Evolutionary conservation across 2,329 filamentous ascomycete species (phyloP).

Genomic region (Penicillium sp.): DNA sequence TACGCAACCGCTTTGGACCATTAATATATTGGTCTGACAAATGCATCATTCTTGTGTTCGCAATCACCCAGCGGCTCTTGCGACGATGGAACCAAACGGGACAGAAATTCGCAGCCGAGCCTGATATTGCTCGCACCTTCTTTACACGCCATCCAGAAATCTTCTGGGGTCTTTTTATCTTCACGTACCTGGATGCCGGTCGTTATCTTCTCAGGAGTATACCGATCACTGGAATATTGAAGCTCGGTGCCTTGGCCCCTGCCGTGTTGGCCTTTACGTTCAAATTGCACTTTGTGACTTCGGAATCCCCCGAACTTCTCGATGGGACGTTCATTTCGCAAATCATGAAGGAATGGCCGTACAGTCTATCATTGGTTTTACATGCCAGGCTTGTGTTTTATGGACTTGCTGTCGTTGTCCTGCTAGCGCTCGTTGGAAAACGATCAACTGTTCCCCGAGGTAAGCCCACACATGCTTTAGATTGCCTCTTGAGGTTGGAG

Average conservation of each 20-base stretch:
- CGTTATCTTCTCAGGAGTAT: constrained; percentile 40
- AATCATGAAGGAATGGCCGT: constrained; percentile 38
- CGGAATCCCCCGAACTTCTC: constrained; percentile 83
- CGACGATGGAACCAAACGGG: constrained; percentile 95
- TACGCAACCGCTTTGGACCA: not conserved
- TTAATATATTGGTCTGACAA: constrained; percentile 9
- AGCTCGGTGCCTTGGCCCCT: constrained; percentile 41
- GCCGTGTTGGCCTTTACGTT: constrained; percentile 67
- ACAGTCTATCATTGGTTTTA: constrained; percentile 45
- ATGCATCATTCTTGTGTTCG: constrained; percentile 46
- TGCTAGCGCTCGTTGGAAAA: constrained; percentile 23
- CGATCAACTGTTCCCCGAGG: constrained; percentile 8
- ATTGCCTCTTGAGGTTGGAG: not conserved
- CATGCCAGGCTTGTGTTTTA: constrained; percentile 54
- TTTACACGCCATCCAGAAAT: constrained; percentile 61
- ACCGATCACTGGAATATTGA: constrained; percentile 26
- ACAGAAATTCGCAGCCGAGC: constrained; percentile 88
- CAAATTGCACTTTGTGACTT: constrained; percentile 83
- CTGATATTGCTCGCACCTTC: constrained; percentile 76
- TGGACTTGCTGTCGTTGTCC: constrained; percentile 39
- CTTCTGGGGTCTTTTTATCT: constrained; percentile 71
- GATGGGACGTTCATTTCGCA: constrained; percentile 33
- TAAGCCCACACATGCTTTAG: constrained; percentile 11
- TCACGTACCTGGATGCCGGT: constrained; percentile 65
- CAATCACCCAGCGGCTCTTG: constrained; percentile 63